Base-by-base conservation (phyloP, 2,329 filamentous ascomycete species). In the Fusarium pseudonygamai region DNA sequence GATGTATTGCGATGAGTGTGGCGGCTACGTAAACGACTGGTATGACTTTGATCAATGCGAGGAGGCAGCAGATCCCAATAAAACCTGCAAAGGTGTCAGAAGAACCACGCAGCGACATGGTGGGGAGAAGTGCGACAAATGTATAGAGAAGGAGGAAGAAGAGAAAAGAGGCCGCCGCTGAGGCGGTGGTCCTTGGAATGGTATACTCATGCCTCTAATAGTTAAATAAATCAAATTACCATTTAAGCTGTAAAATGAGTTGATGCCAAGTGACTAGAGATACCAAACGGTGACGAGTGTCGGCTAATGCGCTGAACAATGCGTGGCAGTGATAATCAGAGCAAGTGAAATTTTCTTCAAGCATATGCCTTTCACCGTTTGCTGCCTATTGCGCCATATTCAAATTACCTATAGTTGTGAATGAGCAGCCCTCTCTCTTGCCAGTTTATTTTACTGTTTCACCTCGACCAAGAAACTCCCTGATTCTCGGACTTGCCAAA, bases 381-480 rank as follows among this genome's bases (percentile, higher is more conserved):
- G n/a, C 16, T 36, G 4, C 2, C 24, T 18, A 7, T 22, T 2
- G 6, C 6, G 24, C 2, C 2, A 13, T n/a, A 14, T 6, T 40
- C 12, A 28, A 28, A 14, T 5, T 22, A 6, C 3, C 7, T 22
- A 6, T 7, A 26, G 18, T 14, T 10, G 18, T 37, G 24, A 53
- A 26, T 26, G 20, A 3, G 15, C 5, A 18, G n/a, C 8, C 6
- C 4, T 24, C 16, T 18, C 4, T 7, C 18, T 24, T 11, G 8
- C 10, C 6, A 13, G 13, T 16, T 11, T 7, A n/a, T 10, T 18
- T 18, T 14, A 10, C 20, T 30, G 2, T 2, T 57, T 9, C 22
- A 7, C 22, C 22, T 9, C 13, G 26, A 8, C 15, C 1, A 8
- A 3, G 2, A 13, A 16, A 4, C 15, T 28, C 24, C 0, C 6